Base-by-base conservation (phyloP, 2,329 filamentous ascomycete species). In the Colletotrichum godetiae region DNA sequence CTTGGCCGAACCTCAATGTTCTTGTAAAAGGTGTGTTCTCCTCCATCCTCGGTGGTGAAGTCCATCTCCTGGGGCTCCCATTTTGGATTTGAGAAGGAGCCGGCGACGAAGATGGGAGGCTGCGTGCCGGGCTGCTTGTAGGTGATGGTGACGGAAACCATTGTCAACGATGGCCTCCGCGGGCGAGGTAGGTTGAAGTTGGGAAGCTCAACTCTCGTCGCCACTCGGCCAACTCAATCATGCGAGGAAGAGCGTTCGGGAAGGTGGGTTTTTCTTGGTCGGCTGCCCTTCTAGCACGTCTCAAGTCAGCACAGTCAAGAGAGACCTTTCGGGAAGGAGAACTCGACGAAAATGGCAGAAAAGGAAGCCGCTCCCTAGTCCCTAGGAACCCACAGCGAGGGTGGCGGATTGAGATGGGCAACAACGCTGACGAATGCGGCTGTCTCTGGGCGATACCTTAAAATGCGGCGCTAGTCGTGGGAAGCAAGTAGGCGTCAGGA, bases 31-130 rank as follows among this genome's bases (percentile, higher is more conserved):
- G 87, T 79, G 71, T 90, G 83, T 67, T 91, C 84, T n/a, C 87
- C 88, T 46, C 87, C 83, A 4, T 86, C 82, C 11, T 87, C 85
- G 35, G 84, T 83, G 4, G 84, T 84, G 70, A 82, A 85, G 11
- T 88, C 81, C 92, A 95, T 94, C 82, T 94, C 91, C 59, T 89
- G 83, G 1, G 89, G 88, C 53, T 89, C 80, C 93, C 93, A 95
- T 84, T 87, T 84, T 22, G 92, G 91, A 33, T 89, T 82, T 24
- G 91, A 91, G 78, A 95, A 92, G 27, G 90, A 90, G 19, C 92
- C 93, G 12, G 92, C 92, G 7, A 95, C 84, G 78, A 88, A 95
- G 66, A 95, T 86, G 4, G 93, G 93, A 65, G 93, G 91, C 68
- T 88, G 83, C 1, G 90, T 86, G 67, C 89, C 91, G 2, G 87